Conservation (phyloP, 352 stramenopile genomes). For the Phytopythium chamaehyphon region DNA sequence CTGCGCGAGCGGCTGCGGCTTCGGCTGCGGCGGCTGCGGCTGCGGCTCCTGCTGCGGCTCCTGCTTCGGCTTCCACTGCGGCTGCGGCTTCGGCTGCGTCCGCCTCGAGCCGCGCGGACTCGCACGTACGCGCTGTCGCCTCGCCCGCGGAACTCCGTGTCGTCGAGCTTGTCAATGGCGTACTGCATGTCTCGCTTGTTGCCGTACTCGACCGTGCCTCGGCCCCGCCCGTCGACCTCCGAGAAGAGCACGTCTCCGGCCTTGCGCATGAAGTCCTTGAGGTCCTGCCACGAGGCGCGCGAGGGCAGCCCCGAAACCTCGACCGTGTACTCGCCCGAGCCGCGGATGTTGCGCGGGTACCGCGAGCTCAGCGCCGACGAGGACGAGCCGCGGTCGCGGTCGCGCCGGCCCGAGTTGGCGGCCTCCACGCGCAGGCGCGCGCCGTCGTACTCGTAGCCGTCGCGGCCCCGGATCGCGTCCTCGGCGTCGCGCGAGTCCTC, state of each 20-base stretch:
- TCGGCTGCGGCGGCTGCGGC: conserved; percentile 21
- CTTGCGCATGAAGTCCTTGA: conserved; percentile 70
- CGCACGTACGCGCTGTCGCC: conserved; percentile 50
- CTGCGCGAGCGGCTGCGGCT: conserved; percentile 21
- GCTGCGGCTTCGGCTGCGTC: conserved; percentile 30
- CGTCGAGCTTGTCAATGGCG: conserved; percentile 61
- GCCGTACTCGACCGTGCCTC: conserved; percentile 61
- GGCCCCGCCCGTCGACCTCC: conserved; percentile 63
- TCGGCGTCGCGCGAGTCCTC: conserved; percentile 65
- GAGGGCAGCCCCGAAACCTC: conserved; percentile 52
- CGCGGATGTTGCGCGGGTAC: conserved; percentile 45
- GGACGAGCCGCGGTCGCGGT: conserved; percentile 12
- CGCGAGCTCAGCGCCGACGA: conserved; percentile 16
- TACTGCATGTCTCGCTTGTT: conserved; percentile 72
- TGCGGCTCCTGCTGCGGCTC: conserved; percentile 28
- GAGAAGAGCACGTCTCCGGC: conserved; percentile 63
- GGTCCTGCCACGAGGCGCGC: conserved; percentile 56
- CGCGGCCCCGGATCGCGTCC: conserved; percentile 46
- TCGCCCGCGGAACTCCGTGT: conserved; percentile 50
- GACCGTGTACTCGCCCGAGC: conserved; percentile 49
- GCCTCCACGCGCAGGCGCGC: conserved; percentile 52
- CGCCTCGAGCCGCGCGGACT: conserved; percentile 28
- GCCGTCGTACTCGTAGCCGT: conserved; percentile 60
- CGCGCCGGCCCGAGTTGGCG: conserved; percentile 31
- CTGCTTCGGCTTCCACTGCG: conserved; percentile 32